Evolutionary conservation across 1,284 basidiomycete species (phyloP).

Genomic region (Boletellus deceptivus): DNA sequence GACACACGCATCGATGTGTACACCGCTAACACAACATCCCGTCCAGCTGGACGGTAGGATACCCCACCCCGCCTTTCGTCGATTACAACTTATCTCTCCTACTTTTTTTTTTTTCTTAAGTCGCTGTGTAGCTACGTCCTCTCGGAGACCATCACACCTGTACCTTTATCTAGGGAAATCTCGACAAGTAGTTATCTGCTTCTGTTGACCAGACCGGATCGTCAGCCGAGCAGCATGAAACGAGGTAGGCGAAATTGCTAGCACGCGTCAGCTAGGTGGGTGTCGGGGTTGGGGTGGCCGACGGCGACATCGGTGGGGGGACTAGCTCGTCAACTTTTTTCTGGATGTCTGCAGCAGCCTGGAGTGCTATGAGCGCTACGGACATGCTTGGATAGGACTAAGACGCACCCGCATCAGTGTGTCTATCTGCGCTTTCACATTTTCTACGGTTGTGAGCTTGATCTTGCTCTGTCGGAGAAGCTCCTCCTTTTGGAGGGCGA

Average conservation of each 20-base stretch:
- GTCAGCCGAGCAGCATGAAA: background rate
- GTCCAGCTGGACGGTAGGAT: conserved; percentile 24
- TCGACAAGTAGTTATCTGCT: conserved; percentile 12
- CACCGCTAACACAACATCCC: conserved; percentile 5
- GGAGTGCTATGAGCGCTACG: conserved; percentile 16
- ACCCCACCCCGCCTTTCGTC: conserved; percentile 22
- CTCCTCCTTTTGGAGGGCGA: conserved; percentile 65
- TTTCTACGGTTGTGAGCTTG: conserved; percentile 66
- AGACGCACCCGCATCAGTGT: conserved; percentile 61
- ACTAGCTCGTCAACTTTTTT: conserved; percentile 73
- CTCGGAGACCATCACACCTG: conserved; percentile 28
- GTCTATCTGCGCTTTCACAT: conserved; percentile 71
- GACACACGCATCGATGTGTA: conserved; percentile 8
- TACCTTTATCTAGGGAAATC: conserved; percentile 32
- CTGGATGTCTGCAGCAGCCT: conserved; percentile 69
- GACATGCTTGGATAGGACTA: conserved; percentile 5
- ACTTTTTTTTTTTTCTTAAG: conserved; percentile 13
- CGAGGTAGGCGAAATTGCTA: background rate
- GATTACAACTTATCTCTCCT: conserved; percentile 18
- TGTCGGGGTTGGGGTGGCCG: conserved; percentile 25
- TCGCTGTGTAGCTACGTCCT: conserved; percentile 21
- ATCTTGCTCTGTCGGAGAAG: conserved; percentile 69
- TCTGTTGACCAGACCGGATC: conserved; percentile 4
- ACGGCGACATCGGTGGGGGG: conserved; percentile 37
- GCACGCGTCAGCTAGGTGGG: conserved; percentile 13